Base-by-base conservation (phyloP, 2,329 filamentous ascomycete species). In the Xylariaceae sp. region DNA sequence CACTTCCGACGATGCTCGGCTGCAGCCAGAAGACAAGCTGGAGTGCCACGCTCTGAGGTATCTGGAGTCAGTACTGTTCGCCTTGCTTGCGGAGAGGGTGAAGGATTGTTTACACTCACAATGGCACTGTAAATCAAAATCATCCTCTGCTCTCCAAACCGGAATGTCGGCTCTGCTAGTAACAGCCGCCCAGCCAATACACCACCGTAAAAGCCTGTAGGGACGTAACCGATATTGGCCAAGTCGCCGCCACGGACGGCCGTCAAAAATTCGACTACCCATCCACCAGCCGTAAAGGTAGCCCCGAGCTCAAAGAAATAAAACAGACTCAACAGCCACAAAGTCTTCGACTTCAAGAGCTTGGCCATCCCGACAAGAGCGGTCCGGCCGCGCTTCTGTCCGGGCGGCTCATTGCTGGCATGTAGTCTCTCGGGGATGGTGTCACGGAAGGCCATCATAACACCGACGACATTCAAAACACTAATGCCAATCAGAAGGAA, bases 201-300 rank as follows among this genome's bases (percentile, higher is more conserved):
- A 0, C 78, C 78, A 2, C 74, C 78, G 32, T 69, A 78, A 48
- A 74, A 76, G 3, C 76, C 78, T 0, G 77, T 72, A 0, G 77
- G 73, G 0, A 83, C 71, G 36, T 82, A 83, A 0, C 78, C 78
- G 5, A 48, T 43, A 4, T 26, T 62, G 0, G 71, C 64, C 0
- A 83, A 59, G 2, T 73, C 62, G 1, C 77, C 78, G 3, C 71
- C 61, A 0, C 78, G 72, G n/a, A 76, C 74, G 2, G 69, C 67
- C 5, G 81, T 72, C 3, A 83, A 66, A 39, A 78, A 83, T 47
- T 81, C 76, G 2, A 83, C 78, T 2, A 82, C 71, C 79, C 78
- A 83, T 1, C 79, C 77, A 43, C 63, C 57, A 0, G 75, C 71
- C 0, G 78, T 82, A 2, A 78, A 68, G 1, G 53, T 55, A 0